Evolutionary conservation across 2,329 filamentous ascomycete genomes (phyloP), one percentile per base, ranked within the genome.

Genomic region (Penicillium sp.): DNA sequence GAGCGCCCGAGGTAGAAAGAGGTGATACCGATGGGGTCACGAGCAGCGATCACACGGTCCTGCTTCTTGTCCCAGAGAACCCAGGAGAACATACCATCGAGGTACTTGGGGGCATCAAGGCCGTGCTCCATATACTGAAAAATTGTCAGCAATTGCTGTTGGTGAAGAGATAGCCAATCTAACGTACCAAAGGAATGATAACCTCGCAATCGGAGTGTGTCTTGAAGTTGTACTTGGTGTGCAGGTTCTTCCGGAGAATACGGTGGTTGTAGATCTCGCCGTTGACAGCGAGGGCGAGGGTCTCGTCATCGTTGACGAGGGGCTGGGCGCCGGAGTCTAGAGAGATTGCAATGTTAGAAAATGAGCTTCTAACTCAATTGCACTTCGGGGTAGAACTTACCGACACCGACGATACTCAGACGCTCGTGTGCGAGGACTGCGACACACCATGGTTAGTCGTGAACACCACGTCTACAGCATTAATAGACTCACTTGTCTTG

Each of bases 211-310:
- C 94, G 33, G 92, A 97, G 70, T 94, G 88, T 61, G 94, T 99
- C 86, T 96, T 96, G 86, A 97, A 99, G 75, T 92, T 87, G 76
- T 96, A 96, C 33, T 86, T 83, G 54, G 80, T 84, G 76, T 90
- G 90, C 66, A 96, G 79, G 65, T 80, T 80, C 78, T 96, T 97
- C 71, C 94, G 88, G 68, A 99, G 81, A 68, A 96, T 84, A 71
- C 92, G 89, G 79, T 99, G 94, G 85, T 99, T 99, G 83, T 99
- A 99, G 73, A 99, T 99, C 74, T 99, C 94, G 76, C 94, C 94
- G 76, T 99, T 99, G 84, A 97, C 94, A 60, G 94, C 92, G 55
- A 99, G 85, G 59, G 92, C 86, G 66, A 99, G 87, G 65, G 81
- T 87, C 61, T 86, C 87, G 72, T 97, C 92, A 63, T 90, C 85